A percentile compares a stretch with the other conserved stretches of the same genome.
phyloP scores from a whole-genome alignment of 352 stramenopile species.

The Pilasporangium apinafurcum region DNA sequence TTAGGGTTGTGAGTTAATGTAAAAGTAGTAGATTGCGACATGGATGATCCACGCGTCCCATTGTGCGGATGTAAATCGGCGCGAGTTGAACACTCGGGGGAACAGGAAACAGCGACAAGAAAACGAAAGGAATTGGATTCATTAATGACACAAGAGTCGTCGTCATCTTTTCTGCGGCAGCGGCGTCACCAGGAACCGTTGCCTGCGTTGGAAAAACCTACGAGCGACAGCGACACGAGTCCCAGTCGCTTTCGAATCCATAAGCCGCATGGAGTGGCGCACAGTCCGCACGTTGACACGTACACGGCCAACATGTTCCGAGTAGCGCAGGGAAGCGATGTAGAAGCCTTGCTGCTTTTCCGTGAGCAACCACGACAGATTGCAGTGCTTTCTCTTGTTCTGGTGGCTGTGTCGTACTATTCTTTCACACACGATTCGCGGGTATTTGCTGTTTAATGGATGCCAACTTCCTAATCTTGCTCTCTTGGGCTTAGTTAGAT shows the following conservation, averaged over 20 bases:
- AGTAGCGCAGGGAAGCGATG: constrained; percentile 36
- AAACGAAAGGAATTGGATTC: background rate
- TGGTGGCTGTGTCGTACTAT: constrained; percentile 66
- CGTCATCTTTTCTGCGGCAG: background rate
- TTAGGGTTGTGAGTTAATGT: too few species aligned
- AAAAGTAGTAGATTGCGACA: too few species aligned
- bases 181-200: background rate
- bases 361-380: constrained; percentile 75
- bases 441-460: constrained; percentile 9
- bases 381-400: constrained; percentile 52
- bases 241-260: background rate
- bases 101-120: too few species aligned
- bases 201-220: background rate
- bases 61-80: too few species aligned
- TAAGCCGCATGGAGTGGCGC: background rate
- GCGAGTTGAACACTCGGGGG: too few species aligned
- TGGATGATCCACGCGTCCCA: too few species aligned
- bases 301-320: constrained; percentile 24
- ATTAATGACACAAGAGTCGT: background rate
- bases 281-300: constrained; percentile 30
- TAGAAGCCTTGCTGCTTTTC: constrained; percentile 70
- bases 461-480: background rate
- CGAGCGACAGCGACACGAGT: background rate
- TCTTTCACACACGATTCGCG: constrained; percentile 78
- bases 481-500: background rate